Evolutionary conservation across 2,329 filamentous ascomycete species (phyloP), one percentile per base, ranked within the genome.

Genomic region (Botrytis tulipae): DNA sequence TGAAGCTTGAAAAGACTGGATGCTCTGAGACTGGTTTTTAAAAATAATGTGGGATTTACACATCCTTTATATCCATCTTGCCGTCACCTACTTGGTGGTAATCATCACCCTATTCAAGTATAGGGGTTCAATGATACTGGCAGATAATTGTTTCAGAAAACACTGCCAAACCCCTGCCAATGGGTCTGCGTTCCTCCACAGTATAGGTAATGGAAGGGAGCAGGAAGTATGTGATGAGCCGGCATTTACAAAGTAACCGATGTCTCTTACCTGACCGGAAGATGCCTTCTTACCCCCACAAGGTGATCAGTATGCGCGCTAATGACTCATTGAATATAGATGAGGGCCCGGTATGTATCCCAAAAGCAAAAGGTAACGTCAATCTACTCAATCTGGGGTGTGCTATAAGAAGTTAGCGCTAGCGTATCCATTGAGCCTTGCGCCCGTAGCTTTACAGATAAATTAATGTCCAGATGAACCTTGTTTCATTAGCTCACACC

Each of bases 1-100:
- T 35, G 42, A 51, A 66, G 44, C 63, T 66, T 70, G 57, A 59
- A 72, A 67, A 66, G 70, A 59, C 70, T 59, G 70, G 35, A 72
- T 72, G 70, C 61, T 72, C 37, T 67, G 60, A 67, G 48, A 66
- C 60, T 72, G 70, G 14, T 22, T 67, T 72, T 59, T 10, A 16
- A 35, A 66, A 42, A 7, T n/a, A 35, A 22, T 25, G 20, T 65
- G 60, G 59, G 61, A 46, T 35, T 35, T 1, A 32, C 1, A n/a
- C 61, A 54, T 37, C 46, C 40, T 67, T 66, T 72, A 72, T 72
- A 72, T 44, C 37, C 22, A 62, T 35, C 54, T 61, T 40, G 29
- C 29, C 40, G 37, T 57, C 66, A 69, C 35, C 54, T 35, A 29
- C 18, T 25, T 18, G 22, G 25, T 40, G 46, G n/a, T 22, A 40